These are phyloP conservation scores for Haplographium delicatum DNA, from an alignment of 495 filamentous ascomycete species.

Conservation along the genomic window DNA sequence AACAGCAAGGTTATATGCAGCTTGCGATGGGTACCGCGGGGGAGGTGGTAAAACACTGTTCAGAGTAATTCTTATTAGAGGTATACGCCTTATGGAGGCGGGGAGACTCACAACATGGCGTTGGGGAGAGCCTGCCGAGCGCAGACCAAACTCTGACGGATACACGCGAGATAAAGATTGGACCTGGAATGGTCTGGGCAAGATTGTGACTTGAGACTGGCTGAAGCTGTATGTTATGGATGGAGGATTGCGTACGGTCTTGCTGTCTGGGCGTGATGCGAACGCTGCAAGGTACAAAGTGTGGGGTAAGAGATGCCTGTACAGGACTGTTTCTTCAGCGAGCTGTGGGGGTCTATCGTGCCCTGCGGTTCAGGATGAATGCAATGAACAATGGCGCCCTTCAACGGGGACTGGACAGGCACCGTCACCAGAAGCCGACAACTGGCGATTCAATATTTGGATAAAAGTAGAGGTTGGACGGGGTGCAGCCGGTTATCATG, in stretches of 20 bases:
- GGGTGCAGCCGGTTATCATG: neutral
- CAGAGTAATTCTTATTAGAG: constrained; percentile 17
- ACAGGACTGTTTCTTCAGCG: too few relatives aligned
- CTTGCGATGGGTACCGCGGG: constrained; percentile 68
- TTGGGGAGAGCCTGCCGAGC: constrained; percentile 7
- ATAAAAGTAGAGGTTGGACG: neutral
- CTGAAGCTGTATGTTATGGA: neutral
- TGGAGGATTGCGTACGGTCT: too few relatives aligned
- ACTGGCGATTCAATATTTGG: neutral
- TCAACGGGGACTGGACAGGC: neutral
- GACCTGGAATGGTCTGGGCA: neutral
- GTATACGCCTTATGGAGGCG: constrained; percentile 2
- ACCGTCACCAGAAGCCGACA: neutral
- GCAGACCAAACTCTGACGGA: constrained; percentile 14
- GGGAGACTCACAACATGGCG: constrained; percentile 24
- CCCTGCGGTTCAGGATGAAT: too few relatives aligned
- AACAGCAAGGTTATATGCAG: constrained; percentile 59
- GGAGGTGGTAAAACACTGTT: constrained; percentile 48
- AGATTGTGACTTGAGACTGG: too few relatives aligned
- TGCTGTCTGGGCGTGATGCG: neutral
- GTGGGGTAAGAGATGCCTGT: constrained; percentile 20
- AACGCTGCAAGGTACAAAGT: constrained; percentile 19
- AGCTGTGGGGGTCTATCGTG: neutral
- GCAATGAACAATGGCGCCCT: too few relatives aligned
- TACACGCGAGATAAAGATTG: neutral